Base-by-base conservation (phyloP, 2,329 filamentous ascomycete genomes). In the Cadophora luteo-olivacea region DNA sequence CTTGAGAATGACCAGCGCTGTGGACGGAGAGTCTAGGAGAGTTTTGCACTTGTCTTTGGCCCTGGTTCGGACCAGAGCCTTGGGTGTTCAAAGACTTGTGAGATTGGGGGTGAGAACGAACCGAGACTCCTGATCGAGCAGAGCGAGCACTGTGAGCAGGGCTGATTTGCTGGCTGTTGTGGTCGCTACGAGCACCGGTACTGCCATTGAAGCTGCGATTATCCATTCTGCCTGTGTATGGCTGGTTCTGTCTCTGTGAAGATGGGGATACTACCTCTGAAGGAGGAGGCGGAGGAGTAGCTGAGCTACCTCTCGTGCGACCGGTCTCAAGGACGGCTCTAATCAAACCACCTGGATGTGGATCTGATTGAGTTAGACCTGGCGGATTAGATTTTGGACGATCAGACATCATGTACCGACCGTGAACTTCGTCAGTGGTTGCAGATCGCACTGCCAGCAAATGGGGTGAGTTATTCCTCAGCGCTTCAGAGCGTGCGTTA, bases 151-250 rank as follows among this genome's bases (percentile, higher is more conserved):
- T 64, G 6, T 22, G 32, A 45, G 51, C 29, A 48, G 60, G 51
- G 19, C 49, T 57, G 36, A 25, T 22, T 11, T 66, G 57, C 32
- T 41, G 24, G 25, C 41, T 63, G 11, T 45, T 51, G 29, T n/a
- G 25, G 22, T 54, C 24, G 32, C 36, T 55, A 11, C 25, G 9
- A 25, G 24, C 58, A 3, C 33, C 45, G 8, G 57, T 52, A n/a
- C 60, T 54, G 12, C 33, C 38, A 60, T 48, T 62, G 33, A 63
- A 32, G 22, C 25, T 61, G 19, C 41, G 38, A 33, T 48, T 61
- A 33, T 67, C 58, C 71, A 74, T 71, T 1, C 54, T 68, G 11
- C 65, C 61, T 7, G 69, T 48, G 11, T 61, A 52, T 25, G 48
- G 14, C 22, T 69, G 68, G 22, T 64, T 41, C 6, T 29, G 48